Evolutionary conservation across 2,329 filamentous ascomycete species (phyloP).

Genomic region (Pleoardoris graminearum): DNA sequence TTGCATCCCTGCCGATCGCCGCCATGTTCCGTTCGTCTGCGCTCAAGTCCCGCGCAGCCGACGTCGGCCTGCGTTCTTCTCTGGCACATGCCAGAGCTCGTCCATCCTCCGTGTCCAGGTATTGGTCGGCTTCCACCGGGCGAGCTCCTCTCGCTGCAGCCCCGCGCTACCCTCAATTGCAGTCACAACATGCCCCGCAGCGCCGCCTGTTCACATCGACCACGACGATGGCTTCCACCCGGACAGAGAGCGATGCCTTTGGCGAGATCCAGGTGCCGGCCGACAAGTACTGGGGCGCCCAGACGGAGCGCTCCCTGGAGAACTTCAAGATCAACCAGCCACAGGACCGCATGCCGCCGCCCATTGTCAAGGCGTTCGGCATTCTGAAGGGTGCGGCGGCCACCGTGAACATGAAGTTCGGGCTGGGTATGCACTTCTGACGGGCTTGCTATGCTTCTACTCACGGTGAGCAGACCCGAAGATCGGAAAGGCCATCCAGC

Average conservation of each 20-base stretch:
- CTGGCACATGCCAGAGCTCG: slow-evolving; percentile 41
- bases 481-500: slow-evolving; percentile 88
- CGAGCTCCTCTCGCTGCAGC: slow-evolving; percentile 32
- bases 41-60: slow-evolving; percentile 38
- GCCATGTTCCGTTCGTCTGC: slow-evolving; percentile 44
- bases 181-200: slow-evolving; percentile 20
- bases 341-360: slow-evolving; percentile 95
- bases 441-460: slow-evolving; percentile 7
- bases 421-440: slow-evolving; percentile 66
- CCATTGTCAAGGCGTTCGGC: slow-evolving; percentile 90
- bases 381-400: slow-evolving; percentile 97
- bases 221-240: slow-evolving; percentile 54
- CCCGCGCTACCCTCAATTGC: slow-evolving; percentile 25
- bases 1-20: slow-evolving; percentile 9
- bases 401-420: slow-evolving; percentile 92
- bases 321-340: slow-evolving; percentile 99
- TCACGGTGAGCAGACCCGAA: slow-evolving; percentile 68
- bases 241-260: slow-evolving; percentile 96
- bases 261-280: slow-evolving; percentile 89
- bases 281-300: slow-evolving; percentile 98
- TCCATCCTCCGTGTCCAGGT: slow-evolving; percentile 30
- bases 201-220: slow-evolving; percentile 39
- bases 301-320: slow-evolving; percentile 92
- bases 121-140: slow-evolving; percentile 14
- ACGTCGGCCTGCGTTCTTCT: slow-evolving; percentile 39